Conservation (phyloP, 116 monocot species). For the Phalaenopsis hybrid region DNA sequence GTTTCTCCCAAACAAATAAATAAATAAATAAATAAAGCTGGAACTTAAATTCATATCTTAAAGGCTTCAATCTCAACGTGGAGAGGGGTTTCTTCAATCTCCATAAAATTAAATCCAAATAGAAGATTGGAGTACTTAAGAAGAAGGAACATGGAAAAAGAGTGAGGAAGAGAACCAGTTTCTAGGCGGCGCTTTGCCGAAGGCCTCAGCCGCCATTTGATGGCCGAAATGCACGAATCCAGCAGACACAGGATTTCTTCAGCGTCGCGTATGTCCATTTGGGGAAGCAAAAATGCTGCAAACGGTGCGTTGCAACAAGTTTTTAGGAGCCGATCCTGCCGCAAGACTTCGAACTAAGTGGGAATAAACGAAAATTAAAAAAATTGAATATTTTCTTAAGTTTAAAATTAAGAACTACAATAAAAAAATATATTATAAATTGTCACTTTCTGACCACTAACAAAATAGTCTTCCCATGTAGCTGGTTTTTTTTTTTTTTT, state of each 20-base stretch:
- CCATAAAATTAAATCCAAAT: not conserved
- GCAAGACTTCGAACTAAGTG: too few species aligned
- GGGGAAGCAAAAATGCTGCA: not conserved
- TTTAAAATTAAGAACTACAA: too few species aligned
- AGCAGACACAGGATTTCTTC: constrained; percentile 31
- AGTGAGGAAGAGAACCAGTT: constrained; percentile 29
- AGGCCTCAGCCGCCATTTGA: constrained; percentile 49
- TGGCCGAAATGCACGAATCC: constrained; percentile 26
- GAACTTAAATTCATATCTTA: not conserved
- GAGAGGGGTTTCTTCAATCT: not conserved
- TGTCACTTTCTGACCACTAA: too few species aligned
- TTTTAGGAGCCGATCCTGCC: too few species aligned
- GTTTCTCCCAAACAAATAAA: not conserved
- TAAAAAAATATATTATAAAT: too few species aligned
- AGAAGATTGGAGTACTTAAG: not conserved
- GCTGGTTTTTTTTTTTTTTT: too few species aligned
- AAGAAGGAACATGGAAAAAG: not conserved
- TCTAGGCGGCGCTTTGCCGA: constrained; percentile 43
- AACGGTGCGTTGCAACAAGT: not conserved
- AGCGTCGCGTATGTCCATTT: constrained; percentile 25
- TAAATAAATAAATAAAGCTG: not conserved
- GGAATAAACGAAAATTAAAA: too few species aligned
- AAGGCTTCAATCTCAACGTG: not conserved
- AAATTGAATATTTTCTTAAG: too few species aligned
- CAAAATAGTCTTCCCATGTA: too few species aligned